Conservation (phyloP, 2,329 filamentous ascomycete genomes). For the Fusarium subglutinans region DNA sequence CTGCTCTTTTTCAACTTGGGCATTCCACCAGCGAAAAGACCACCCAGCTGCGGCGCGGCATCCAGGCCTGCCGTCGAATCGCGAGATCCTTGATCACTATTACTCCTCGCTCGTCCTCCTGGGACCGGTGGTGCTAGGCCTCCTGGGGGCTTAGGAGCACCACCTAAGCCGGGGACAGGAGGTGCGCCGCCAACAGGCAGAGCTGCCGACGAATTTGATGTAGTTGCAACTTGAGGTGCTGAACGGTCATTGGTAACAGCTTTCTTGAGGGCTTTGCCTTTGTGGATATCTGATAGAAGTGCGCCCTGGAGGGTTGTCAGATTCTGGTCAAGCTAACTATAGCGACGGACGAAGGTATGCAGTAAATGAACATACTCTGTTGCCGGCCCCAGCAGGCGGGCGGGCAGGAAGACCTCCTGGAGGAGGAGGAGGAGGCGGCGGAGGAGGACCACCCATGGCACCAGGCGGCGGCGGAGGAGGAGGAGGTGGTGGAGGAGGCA, state of each 20-base stretch:
- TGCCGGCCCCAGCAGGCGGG: too few relatives aligned
- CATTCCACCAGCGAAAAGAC: slow-evolving; percentile 93
- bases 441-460: too few relatives aligned
- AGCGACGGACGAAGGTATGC: background rate
- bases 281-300: slow-evolving; percentile 85
- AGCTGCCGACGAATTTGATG: slow-evolving; percentile 53
- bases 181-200: slow-evolving; percentile 79
- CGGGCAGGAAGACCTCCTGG: too few relatives aligned
- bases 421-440: too few relatives aligned
- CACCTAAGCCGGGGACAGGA: slow-evolving; percentile 73
- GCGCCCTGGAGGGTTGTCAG: slow-evolving; percentile 71
- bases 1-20: slow-evolving; percentile 90
- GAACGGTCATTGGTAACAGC: slow-evolving; percentile 92
- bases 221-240: slow-evolving; percentile 69
- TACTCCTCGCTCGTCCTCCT: slow-evolving; percentile 78
- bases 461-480: slow-evolving; percentile 49
- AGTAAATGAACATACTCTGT: too few relatives aligned
- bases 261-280: slow-evolving; percentile 84
- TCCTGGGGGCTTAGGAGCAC: slow-evolving; percentile 61
- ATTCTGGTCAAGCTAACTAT: background rate
- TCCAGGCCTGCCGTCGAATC: slow-evolving; percentile 58
- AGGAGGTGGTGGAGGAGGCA: slow-evolving; percentile 71
- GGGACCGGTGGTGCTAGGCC: slow-evolving; percentile 78
- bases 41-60: slow-evolving; percentile 81
- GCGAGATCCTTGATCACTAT: slow-evolving; percentile 75